Percentiles rank a stretch among this genome's conserved stretches.
Conservation (phyloP, 129 eudicot species). For the Flaveria ramosissima region DNA sequence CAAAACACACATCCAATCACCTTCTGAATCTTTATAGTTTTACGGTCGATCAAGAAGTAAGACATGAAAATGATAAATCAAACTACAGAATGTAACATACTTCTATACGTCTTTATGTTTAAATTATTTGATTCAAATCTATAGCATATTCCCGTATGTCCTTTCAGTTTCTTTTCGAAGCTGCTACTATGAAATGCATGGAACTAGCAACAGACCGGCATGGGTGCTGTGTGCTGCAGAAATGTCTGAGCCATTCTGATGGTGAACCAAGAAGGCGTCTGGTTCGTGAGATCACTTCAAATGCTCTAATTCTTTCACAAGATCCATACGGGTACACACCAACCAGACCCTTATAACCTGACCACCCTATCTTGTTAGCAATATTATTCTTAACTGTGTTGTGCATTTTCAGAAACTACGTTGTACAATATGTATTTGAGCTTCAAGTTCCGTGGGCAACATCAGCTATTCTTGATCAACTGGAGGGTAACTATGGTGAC, state of each 20-base stretch:
- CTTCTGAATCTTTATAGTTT: background rate
- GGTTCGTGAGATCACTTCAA: constrained; percentile 55
- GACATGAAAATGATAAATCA: background rate
- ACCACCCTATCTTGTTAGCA: background rate
- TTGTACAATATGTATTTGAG: constrained; percentile 58
- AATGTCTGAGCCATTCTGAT: constrained; percentile 52
- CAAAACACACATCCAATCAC: background rate
- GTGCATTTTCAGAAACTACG: constrained; percentile 52
- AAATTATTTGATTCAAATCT: background rate
- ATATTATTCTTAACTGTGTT: background rate
- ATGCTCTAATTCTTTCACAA: constrained; percentile 62
- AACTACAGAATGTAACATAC: background rate
- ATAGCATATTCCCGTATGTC: background rate
- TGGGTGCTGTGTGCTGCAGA: constrained; percentile 78
- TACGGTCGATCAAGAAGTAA: background rate
- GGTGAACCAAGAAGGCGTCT: constrained; percentile 52
- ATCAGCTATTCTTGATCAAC: constrained; percentile 49
- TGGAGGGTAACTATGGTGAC: constrained; percentile 56
- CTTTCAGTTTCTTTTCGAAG: constrained; percentile 57
- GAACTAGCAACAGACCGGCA: constrained; percentile 71
- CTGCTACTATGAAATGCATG: constrained; percentile 57
- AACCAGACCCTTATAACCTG: background rate
- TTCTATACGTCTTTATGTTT: background rate
- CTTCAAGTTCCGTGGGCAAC: constrained; percentile 55
- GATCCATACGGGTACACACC: constrained; percentile 64